These are phyloP conservation scores for Simmondsia chinensis DNA, from an alignment of 148 eudicot species.

Conservation along the genomic window DNA sequence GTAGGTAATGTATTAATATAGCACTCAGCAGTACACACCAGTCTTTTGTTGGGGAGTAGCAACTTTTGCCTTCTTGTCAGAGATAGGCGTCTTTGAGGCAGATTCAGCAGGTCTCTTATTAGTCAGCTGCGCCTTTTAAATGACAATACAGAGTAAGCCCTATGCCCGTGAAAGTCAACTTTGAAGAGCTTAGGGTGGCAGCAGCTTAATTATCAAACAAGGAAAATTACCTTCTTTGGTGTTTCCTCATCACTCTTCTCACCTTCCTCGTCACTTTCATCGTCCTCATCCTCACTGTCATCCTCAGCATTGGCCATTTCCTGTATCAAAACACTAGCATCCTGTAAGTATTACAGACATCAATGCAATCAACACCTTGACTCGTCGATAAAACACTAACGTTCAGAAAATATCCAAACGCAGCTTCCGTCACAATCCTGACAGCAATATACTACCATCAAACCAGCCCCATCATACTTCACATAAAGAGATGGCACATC, in stretches of 20 bases:
- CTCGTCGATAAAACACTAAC: not conserved
- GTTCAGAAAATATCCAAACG: not conserved
- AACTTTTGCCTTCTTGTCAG: constrained; percentile 60
- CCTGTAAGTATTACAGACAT: not conserved
- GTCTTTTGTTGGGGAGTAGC: constrained; percentile 52
- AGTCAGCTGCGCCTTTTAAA: constrained; percentile 37
- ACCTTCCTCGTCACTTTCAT: constrained; percentile 23
- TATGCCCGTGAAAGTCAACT: not conserved
- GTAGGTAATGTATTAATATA: too few relatives aligned
- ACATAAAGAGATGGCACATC: too few relatives aligned
- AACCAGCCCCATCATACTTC: not conserved
- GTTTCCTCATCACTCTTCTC: constrained; percentile 47
- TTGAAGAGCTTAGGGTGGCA: not conserved
- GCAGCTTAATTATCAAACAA: constrained; percentile 1
- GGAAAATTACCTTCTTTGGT: constrained; percentile 45
- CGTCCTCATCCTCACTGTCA: constrained; percentile 29
- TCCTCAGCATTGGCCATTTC: constrained; percentile 17
- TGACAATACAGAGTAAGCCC: not conserved
- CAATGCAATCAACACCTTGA: not conserved
- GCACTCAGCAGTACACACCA: constrained; percentile 48
- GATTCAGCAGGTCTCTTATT: constrained; percentile 54
- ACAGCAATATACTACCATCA: not conserved
- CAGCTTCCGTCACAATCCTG: not conserved
- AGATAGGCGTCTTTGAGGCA: constrained; percentile 34
- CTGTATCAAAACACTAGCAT: constrained; percentile 7